Percentiles rank a stretch among this genome's conserved stretches.
Evolutionary conservation across 2,329 filamentous ascomycete genomes (phyloP).

Genomic region (Endothia cerciana): DNA sequence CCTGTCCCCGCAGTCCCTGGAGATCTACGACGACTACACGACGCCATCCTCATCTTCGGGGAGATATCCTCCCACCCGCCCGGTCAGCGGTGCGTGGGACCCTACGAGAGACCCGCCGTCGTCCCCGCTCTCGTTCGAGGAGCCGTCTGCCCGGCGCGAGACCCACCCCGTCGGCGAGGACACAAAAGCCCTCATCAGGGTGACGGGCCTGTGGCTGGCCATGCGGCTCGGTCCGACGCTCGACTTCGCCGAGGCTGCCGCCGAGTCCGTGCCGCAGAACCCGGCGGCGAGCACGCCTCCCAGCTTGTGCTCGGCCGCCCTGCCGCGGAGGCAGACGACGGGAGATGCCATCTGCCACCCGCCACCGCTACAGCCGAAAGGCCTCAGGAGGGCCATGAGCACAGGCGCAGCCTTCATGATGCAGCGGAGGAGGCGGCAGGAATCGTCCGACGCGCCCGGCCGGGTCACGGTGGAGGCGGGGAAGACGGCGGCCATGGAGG

Average conservation of each 20-base stretch:
- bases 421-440: slow-evolving; percentile 41
- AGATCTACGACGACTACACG: slow-evolving; percentile 71
- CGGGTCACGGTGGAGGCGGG: slow-evolving; percentile 2
- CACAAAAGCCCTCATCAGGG: slow-evolving; percentile 52
- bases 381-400: slow-evolving; percentile 46
- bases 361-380: slow-evolving; percentile 14
- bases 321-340: slow-evolving; percentile 31
- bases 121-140: slow-evolving; percentile 16
- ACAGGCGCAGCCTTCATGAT: slow-evolving; percentile 53
- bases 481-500: slow-evolving; percentile 2
- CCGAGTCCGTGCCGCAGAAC: slow-evolving; percentile 20
- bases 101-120: slow-evolving; percentile 12
- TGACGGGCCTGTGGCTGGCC: slow-evolving; percentile 57
- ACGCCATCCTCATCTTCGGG: slow-evolving; percentile 55
- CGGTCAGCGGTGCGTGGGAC: slow-evolving; percentile 32
- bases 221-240: slow-evolving; percentile 50
- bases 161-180: slow-evolving; percentile 46
- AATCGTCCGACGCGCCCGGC: slow-evolving; percentile 18
- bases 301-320: slow-evolving; percentile 1
- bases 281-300: slow-evolving; percentile 18
- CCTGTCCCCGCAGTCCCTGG: slow-evolving; percentile 65
- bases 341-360: slow-evolving; percentile 7
- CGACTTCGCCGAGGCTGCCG: slow-evolving; percentile 34
- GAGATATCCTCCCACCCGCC: slow-evolving; percentile 51
- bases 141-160: slow-evolving; percentile 36